Conservation (phyloP, 208 protist species). For the Leishmania braziliensis region DNA sequence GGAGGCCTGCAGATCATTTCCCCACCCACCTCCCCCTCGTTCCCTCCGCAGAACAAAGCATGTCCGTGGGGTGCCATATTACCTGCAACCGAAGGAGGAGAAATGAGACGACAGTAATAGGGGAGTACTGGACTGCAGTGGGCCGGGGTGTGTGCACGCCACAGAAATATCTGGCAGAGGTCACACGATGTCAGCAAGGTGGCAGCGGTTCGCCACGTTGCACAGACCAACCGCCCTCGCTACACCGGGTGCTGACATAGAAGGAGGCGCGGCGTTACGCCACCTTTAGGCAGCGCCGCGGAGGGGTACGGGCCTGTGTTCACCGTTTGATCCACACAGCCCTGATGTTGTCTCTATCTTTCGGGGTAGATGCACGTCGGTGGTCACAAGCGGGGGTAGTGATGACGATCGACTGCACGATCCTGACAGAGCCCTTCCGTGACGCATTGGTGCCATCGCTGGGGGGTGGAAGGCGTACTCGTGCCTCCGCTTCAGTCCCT, state of each 20-base stretch:
- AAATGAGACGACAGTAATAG: neutral
- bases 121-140: neutral
- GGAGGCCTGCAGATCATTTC: neutral
- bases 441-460: neutral
- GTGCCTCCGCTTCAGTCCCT: neutral
- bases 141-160: neutral
- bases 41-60: neutral
- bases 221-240: neutral
- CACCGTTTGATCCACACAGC: neutral
- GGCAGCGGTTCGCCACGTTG: neutral
- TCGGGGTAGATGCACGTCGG: neutral
- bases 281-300: neutral
- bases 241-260: neutral
- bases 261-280: neutral
- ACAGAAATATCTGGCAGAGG: neutral
- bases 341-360: neutral
- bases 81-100: neutral
- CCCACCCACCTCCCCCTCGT: neutral
- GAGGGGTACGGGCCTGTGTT: neutral
- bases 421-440: neutral
- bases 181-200: neutral
- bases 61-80: neutral
- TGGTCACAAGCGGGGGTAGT: neutral
- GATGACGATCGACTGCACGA: neutral
- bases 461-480: neutral